A percentile compares a stretch with the other conserved stretches of the same genome.
Conservation (phyloP, 2,329 filamentous ascomycete genomes). For the Keithomyces neogunnii region DNA sequence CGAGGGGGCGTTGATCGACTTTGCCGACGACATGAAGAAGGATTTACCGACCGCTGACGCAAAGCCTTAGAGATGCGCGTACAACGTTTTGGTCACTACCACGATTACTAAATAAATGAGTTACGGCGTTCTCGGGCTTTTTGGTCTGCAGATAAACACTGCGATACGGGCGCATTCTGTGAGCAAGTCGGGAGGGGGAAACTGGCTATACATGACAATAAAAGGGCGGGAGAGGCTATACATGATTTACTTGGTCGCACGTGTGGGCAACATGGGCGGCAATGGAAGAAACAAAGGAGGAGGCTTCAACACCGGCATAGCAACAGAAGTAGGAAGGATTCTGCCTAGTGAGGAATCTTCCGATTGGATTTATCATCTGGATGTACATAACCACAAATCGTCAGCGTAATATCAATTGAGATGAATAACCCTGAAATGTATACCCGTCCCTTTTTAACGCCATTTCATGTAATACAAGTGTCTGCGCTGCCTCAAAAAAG, state of each 20-base stretch:
- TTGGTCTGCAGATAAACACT: not conserved
- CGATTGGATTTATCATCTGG: slow-evolving; percentile 7
- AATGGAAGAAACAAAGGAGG: not conserved
- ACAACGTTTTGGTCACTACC: not conserved
- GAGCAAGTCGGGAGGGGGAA: not conserved
- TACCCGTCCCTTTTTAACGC: slow-evolving; percentile 16
- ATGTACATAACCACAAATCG: slow-evolving; percentile 7
- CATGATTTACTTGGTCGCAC: not conserved
- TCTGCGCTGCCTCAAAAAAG: not conserved
- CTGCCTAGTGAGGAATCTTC: not conserved
- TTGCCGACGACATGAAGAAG: slow-evolving; percentile 45
- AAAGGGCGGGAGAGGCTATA: not conserved
- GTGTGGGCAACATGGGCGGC: not conserved
- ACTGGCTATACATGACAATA: not conserved
- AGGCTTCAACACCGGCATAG: slow-evolving; percentile 7
- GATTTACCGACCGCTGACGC: slow-evolving; percentile 28
- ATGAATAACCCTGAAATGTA: slow-evolving; percentile 11
- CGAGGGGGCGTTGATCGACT: slow-evolving; percentile 46
- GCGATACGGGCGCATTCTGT: not conserved
- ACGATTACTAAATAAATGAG: slow-evolving; percentile 1
- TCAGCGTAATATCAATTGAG: slow-evolving; percentile 3
- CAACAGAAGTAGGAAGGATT: not conserved
- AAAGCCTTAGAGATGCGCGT: not conserved
- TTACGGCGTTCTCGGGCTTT: slow-evolving; percentile 4
- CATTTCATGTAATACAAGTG: slow-evolving; percentile 5